Percentiles rank a stretch among this genome's conserved stretches.
These are phyloP conservation scores for Tetrapisispora arboricola DNA, from an alignment of 805 yeast genomes.

Conservation along the genomic window DNA sequence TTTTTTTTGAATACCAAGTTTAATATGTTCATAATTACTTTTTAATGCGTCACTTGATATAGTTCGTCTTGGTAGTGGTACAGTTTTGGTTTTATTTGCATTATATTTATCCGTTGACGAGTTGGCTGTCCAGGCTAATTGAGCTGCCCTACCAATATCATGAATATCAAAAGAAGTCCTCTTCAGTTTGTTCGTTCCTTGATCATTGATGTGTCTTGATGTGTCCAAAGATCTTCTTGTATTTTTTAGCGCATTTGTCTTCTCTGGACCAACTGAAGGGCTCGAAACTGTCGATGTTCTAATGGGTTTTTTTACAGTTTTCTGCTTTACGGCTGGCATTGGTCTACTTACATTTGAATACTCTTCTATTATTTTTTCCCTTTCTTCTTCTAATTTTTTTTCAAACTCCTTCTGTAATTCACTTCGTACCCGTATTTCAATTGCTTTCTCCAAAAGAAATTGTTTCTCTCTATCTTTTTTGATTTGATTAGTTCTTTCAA, in stretches of 20 bases:
- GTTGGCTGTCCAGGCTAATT: constrained; percentile 13
- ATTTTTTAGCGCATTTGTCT: not conserved
- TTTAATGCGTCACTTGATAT: constrained; percentile 4
- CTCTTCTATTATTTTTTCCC: constrained; percentile 3
- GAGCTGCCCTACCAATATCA: constrained; percentile 15
- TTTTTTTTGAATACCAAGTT: constrained; percentile 8
- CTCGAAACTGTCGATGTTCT: not conserved
- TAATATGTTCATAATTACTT: constrained; percentile 13
- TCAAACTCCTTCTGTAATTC: constrained; percentile 14
- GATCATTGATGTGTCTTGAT: constrained; percentile 3
- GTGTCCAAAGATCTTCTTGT: constrained; percentile 5
- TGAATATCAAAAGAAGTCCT: constrained; percentile 1
- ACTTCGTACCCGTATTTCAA: constrained; percentile 19
- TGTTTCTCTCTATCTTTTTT: constrained; percentile 8
- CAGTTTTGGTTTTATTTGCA: not conserved
- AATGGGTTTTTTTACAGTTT: not conserved
- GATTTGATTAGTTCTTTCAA: constrained; percentile 7
- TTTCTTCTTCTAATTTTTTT: constrained; percentile 6
- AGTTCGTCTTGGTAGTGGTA: not conserved
- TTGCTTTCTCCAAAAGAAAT: constrained; percentile 13
- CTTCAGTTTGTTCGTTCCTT: not conserved
- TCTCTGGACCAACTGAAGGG: not conserved
- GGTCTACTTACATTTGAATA: not conserved
- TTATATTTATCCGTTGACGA: not conserved
- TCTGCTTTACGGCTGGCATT: not conserved